Evolutionary conservation across 352 stramenopile species (phyloP), one percentile per base, ranked within the genome.

Genomic region (Globisporangium nodosum): DNA sequence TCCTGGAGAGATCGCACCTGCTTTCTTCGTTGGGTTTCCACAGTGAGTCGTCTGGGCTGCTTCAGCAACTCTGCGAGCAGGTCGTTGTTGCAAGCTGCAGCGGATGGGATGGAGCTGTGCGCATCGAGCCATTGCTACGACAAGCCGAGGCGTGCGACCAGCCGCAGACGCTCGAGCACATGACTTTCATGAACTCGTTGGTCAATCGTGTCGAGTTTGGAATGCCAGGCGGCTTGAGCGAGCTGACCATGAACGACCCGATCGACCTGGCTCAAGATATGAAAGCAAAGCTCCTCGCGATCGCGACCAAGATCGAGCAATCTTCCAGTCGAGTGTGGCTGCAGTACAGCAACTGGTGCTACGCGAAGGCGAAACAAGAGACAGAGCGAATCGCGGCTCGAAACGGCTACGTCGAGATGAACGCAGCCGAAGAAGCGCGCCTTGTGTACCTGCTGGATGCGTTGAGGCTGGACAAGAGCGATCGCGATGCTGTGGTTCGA

Each of bases 321-420:
- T 63, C 60, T 31, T 83, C 74, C 49, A 47, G 68, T 5, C 72
- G 74, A 37, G 75, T 71, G 1, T 93, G 81, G 81, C 56, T 83
- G 46, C 55, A 66, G 27, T 93, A 88, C 49, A 78, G 79, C 58
- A 68, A 90, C 54, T 93, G 84, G 84, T 88, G 74, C 35, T 89
- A 93, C 45, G 62, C 76, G 39, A 73, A 70, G 39, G 76, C 73
- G 13, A 79, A 73, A 37, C 57, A 56, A 7, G 65, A 70, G 48
- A 61, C 89, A 5, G 75, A 78, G 35, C 62, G 54, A 5, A 65
- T 92, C 49, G 51, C 54, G 5, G 61, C 59, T 5, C 75, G 86
- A 33, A 74, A 77, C 59, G 82, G 82, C 48, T 71, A 76, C 33
- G 63, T 88, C 16, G 69, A 81, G 18, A 52, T 92, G 42, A 60